Evolutionary conservation across 176 grass and related monocot genomes (phyloP), one percentile per base, ranked within the genome.

Genomic region (Chrysopogon serrulatus): DNA sequence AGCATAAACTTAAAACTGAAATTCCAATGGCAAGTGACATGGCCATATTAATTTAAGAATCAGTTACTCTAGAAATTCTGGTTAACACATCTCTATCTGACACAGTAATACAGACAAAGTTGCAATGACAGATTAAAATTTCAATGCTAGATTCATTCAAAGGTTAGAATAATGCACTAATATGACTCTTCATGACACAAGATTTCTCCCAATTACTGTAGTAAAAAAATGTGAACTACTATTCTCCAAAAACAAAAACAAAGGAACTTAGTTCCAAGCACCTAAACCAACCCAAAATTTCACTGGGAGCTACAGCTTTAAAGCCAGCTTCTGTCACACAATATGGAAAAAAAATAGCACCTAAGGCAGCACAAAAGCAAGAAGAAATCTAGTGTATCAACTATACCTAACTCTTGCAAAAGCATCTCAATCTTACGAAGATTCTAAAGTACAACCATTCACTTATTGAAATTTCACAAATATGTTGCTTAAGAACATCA

Each of bases 351-450:
- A 44, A 41, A 47, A 21, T 60, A 59, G 56, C 78, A 76, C 62
- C 60, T 68, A 66, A 80, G 43, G 68, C 79, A 59, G 34, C 39
- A 57, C 17, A 73, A 79, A 86, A 33, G 31, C 18, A 83, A 63
- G n/a, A 70, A 68, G 61, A 61, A 37, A 70, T 53, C 41, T 68
- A 49, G 15, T 39, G 32, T 34, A 32, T 63, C 79, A 83, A 83
- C 73, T 71, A 56, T 53, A 78, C 43, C 33, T 15, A 83, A 78
- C 34, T 65, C 73, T 26, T 10, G 26, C 33, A 78, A 79, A 72
- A n/a, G 43, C 49, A 71, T 72, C 53, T 19, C n/a, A 31, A 67
- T 59, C 79, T 23, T 68, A 73, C 30, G 36, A 15, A 80, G 74
- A 75, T 23, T 32, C 53, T 6, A 63, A 73, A 65, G 44, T 37